Percentiles rank a stretch among this genome's conserved stretches.
phyloP scores from a whole-genome alignment of 495 filamentous ascomycete genomes.

The Thermothielavioides terrestris region DNA sequence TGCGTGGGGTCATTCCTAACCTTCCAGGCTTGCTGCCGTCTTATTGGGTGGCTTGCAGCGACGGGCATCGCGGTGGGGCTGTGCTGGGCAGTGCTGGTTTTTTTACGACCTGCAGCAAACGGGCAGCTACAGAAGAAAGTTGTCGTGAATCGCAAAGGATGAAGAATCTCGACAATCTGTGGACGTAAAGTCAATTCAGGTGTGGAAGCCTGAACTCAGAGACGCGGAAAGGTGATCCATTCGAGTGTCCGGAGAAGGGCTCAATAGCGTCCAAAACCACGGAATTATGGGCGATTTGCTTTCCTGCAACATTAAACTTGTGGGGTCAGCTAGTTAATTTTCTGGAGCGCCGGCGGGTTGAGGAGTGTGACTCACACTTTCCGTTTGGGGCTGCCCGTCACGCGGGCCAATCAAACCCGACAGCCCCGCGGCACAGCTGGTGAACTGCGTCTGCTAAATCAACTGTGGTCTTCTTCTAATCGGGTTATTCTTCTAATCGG shows the following conservation, averaged over 20 bases:
- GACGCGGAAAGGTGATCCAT: no score
- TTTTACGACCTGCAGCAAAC: neutral
- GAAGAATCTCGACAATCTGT: no score
- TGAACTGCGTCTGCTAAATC: no score
- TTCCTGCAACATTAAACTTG: neutral
- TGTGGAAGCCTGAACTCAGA: no score
- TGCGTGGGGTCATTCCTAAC: no score
- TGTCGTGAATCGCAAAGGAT: no score
- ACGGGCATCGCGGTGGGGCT: slow-evolving; percentile 4
- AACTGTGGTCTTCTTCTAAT: no score
- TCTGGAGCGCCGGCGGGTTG: neutral
- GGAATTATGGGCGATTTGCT: neutral
- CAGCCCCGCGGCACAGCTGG: no score
- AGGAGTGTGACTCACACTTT: slow-evolving; percentile 25
- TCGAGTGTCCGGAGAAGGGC: no score
- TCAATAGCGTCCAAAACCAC: no score
- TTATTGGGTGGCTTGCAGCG: neutral
- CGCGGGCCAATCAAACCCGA: slow-evolving; percentile 10
- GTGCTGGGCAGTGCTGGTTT: slow-evolving; percentile 3
- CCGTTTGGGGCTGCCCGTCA: slow-evolving; percentile 22
- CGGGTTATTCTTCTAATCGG: no score
- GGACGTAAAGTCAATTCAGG: no score
- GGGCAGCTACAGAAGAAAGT: slow-evolving; percentile 1
- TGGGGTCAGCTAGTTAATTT: slow-evolving; percentile 11
- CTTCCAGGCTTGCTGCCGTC: neutral